Conservation (phyloP, 306 rosid species). For the Citrullus amarus region DNA sequence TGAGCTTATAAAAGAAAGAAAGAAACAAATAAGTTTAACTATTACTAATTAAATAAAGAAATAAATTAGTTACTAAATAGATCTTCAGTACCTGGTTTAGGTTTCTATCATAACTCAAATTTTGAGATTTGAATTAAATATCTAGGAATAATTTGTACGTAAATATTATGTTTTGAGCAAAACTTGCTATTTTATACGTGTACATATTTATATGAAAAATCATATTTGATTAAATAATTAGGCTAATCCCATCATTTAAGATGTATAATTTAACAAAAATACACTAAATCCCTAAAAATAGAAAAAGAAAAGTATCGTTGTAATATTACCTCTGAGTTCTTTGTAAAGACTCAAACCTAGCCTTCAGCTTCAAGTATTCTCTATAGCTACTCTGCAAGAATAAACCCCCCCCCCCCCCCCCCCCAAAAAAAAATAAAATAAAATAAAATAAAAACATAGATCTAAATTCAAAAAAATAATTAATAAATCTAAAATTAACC, state of each 20-base stretch:
- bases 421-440: not conserved
- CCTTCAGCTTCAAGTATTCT: constrained; percentile 84
- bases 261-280: not conserved
- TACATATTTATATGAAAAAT: not conserved
- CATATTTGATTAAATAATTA: not conserved
- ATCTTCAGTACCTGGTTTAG: too few species aligned
- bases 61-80: not conserved
- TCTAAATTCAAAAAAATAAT: not conserved
- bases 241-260: not conserved
- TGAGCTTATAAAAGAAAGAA: not conserved
- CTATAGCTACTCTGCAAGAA: constrained; percentile 64
- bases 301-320: not conserved
- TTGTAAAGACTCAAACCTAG: constrained; percentile 76
- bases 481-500: constrained; percentile 22
- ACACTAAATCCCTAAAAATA: not conserved
- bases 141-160: not conserved
- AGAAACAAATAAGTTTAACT: not conserved
- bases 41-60: not conserved
- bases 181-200: not conserved
- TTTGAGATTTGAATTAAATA: too few species aligned
- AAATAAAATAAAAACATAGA: not conserved
- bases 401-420: not conserved
- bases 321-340: constrained; percentile 71
- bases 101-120: too few species aligned
- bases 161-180: not conserved